Base-by-base conservation (phyloP, 306 rosid genomes). In the Gynostemma pentaphyllum region DNA sequence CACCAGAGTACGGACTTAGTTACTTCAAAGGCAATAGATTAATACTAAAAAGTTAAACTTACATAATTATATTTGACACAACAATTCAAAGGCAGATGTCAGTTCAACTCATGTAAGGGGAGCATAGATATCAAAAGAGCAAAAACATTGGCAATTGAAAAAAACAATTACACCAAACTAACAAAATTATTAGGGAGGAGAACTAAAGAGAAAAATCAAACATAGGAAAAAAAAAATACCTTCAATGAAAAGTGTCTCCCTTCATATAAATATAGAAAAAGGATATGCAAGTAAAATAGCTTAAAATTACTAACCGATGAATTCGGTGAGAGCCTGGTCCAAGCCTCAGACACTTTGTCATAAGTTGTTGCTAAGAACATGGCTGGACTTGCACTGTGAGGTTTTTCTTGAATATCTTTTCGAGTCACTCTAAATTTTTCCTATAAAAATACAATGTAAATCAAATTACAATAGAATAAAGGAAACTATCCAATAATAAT, bases 291-390 rank as follows among this genome's bases (percentile, higher is more conserved):
- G 48, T 10, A 70, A 65, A 61, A 66, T 67, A 70, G 27, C 71
- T 54, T 15, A 50, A 34, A 64, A 49, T 5, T 42, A 64, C 95
- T 45, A 68, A 92, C 98, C 80, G 66, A 48, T 65, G 60, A 55
- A 59, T 75, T 85, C 23, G 96, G 95, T 40, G 94, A 88, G 75
- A 66, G 66, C 76, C 70, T 76, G 76, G 95, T 92, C 98, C 98
- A 92, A 55, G 90, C 90, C 69, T 88, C 94, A 21, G 98, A 88
- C 69, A 78, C 82, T 64, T 75, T 88, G 68, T 88, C 96, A 51
- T 92, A 92, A 73, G 78, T 74, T 50, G 96, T 84, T 49, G 90
- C 95, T 67, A 92, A 66, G 79, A 88, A 92, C 90, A 92, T 84
- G 24, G 75, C 82, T 27, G 89, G 77, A 24, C 76, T 78, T 30